These are phyloP conservation scores for Pseudogymnoascus sp. DNA, from an alignment of 2,329 filamentous ascomycete genomes.

Conservation along the genomic window DNA sequence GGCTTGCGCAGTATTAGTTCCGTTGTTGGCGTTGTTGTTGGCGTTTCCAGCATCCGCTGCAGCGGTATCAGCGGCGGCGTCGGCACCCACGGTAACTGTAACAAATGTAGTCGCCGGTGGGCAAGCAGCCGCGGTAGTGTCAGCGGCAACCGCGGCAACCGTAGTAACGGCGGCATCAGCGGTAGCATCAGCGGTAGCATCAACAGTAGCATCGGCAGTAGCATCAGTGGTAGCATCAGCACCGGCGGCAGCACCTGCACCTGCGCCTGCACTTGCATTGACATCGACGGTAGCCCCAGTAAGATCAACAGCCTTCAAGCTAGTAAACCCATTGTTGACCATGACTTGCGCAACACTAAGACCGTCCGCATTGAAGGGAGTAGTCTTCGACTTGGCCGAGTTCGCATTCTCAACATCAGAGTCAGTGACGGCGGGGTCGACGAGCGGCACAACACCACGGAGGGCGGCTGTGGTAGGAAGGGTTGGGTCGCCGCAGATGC, in stretches of 20 bases:
- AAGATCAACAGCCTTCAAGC: constrained; percentile 41
- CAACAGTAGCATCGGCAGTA: constrained; percentile 13
- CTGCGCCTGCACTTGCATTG: constrained; percentile 26
- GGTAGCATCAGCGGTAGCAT: constrained; percentile 7
- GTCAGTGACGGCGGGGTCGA: constrained; percentile 55
- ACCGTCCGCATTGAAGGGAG: constrained; percentile 51
- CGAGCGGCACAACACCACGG: constrained; percentile 57
- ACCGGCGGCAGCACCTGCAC: constrained; percentile 16
- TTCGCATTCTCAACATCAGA: constrained; percentile 52
- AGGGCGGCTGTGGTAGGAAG: constrained; percentile 53
- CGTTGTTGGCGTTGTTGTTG: constrained; percentile 14
- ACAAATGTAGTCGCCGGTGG: constrained; percentile 15
- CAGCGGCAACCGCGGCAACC: constrained; percentile 11
- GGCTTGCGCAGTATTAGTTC: constrained; percentile 12
- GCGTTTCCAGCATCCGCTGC: constrained; percentile 9
- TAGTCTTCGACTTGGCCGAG: constrained; percentile 41
- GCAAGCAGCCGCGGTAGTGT: constrained; percentile 17
- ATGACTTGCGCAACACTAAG: constrained; percentile 58
- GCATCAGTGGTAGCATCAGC: background rate
- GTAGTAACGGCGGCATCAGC: background rate
- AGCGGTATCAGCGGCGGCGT: constrained; percentile 12
- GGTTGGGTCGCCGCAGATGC: constrained; percentile 53
- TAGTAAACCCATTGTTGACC: constrained; percentile 51
- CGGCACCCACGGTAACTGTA: constrained; percentile 16
- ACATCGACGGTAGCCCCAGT: constrained; percentile 29